Evolutionary conservation across 306 rosid genomes (phyloP), one percentile per base, ranked within the genome.

Genomic region (Rosa rugosa): DNA sequence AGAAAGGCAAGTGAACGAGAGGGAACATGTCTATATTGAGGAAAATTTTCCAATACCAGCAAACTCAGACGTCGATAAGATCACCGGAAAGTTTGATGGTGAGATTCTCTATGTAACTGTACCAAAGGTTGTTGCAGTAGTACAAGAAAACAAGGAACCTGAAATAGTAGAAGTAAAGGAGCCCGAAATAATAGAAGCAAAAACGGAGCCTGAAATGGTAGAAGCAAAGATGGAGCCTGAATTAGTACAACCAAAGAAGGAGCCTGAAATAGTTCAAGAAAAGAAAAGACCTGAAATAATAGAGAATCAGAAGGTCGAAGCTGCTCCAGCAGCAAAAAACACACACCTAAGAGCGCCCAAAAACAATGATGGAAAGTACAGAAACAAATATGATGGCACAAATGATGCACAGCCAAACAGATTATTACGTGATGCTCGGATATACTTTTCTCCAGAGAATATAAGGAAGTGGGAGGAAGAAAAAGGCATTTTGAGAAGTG

Each of bases 71-170:
- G 10, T 34, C 2, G 79, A 89, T 53, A 87, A 83, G 57, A 82
- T 88, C 68, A 38, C 79, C 0, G 94, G 92, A 36, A 87, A 81
- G 62, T 88, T 93, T 41, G 93, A 89, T 0, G 65, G 80, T 5
- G 93, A 78, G 76, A 83, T 93, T 69, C 97, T 93, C 18, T 73
- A 62, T 27, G 89, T 89, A 62, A 93, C 88, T 38, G 70, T 91
- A 62, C 91, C 90, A 25, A 87, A 88, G 80, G 47, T 17, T 60
- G 78, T 50, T 16, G 83, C 41, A 50, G 78, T 47, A 10, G 80
- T 40, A 31, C 75, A 80, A 54, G 78, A 56, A 72, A 16, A 14
- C 5, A 56, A 56, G 27, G 64, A 22, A 3, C 64, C 77, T 49
- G 82, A 80, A 56, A 31, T 66, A 47, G 10, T 11, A 62, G 7